phyloP scores from a whole-genome alignment of 2,329 filamentous ascomycete genomes.

The Ascocoryne sarcoides region DNA sequence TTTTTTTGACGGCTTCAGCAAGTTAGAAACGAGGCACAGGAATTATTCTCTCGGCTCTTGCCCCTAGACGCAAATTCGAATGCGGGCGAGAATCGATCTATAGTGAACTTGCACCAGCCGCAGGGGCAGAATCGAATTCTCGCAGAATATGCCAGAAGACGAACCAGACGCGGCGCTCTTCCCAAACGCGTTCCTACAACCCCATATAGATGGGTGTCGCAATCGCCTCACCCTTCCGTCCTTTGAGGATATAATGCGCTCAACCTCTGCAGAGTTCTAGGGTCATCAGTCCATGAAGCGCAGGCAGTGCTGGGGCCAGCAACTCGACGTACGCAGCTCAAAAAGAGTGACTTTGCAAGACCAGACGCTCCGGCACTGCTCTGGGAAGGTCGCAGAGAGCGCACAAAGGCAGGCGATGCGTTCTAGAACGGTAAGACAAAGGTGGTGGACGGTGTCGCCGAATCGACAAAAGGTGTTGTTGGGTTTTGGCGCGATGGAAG shows the following conservation, averaged over 20 bases:
- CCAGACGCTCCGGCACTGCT: conserved; percentile 26
- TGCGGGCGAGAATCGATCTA: not conserved
- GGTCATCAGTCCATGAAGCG: conserved; percentile 25
- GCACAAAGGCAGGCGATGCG: conserved; percentile 27
- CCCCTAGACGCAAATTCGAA: too few species aligned
- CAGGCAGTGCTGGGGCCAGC: conserved; percentile 17
- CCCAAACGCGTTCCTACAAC: conserved; percentile 9
- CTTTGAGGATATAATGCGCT: conserved; percentile 19
- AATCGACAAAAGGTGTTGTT: not conserved
- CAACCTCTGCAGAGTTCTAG: conserved; percentile 18
- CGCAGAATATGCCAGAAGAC: conserved; percentile 6
- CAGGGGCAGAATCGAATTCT: conserved; percentile 12
- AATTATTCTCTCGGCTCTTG: too few species aligned
- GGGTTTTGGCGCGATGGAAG: not conserved
- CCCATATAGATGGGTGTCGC: conserved; percentile 14
- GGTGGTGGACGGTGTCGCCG: conserved; percentile 12
- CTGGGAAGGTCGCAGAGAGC: conserved; percentile 25
- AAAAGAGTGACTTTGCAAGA: conserved; percentile 26
- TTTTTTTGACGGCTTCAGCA: not conserved
- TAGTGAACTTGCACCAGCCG: not conserved
- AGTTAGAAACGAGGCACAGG: too few species aligned
- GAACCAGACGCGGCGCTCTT: conserved; percentile 9
- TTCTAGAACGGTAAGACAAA: conserved; percentile 11
- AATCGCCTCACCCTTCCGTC: conserved; percentile 11
- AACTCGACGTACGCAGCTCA: conserved; percentile 22